phyloP scores from a whole-genome alignment of 805 yeast genomes.

The Brettanomyces anomalus region DNA sequence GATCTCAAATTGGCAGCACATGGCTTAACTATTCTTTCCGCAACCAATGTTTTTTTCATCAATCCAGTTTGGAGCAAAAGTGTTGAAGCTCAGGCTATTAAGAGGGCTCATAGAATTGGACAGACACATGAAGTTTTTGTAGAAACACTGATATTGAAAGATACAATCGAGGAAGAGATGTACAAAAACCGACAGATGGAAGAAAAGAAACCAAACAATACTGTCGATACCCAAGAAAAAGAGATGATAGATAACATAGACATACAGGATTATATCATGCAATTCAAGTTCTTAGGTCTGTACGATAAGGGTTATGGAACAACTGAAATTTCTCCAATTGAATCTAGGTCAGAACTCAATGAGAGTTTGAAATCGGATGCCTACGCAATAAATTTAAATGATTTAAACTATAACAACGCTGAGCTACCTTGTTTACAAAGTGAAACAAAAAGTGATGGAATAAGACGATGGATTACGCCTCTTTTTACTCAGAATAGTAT shows the following conservation, averaged over 20 bases:
- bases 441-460: conserved; percentile 6
- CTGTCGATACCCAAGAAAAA: conserved; percentile 12
- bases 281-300: conserved; percentile 37
- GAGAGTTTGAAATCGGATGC: neutral
- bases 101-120: conserved; percentile 72
- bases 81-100: conserved; percentile 67
- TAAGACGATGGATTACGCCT: conserved; percentile 28
- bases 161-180: conserved; percentile 63
- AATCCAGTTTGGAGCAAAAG: conserved; percentile 66
- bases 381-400: neutral
- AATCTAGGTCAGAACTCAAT: neutral
- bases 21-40: conserved; percentile 59
- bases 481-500: conserved; percentile 26
- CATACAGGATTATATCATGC: conserved; percentile 46
- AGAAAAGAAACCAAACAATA: conserved; percentile 6
- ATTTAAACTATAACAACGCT: conserved; percentile 11
- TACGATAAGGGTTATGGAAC: conserved; percentile 17
- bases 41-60: conserved; percentile 61
- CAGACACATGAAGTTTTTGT: conserved; percentile 55
- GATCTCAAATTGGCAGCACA: conserved; percentile 60
- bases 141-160: conserved; percentile 55
- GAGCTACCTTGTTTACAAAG: conserved; percentile 11
- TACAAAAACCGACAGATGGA: conserved; percentile 29
- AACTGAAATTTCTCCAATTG: conserved; percentile 1
- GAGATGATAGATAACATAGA: conserved; percentile 51